Base-by-base conservation (phyloP, 441 rosid species). In the Euphorbia schlechtendalii region DNA sequence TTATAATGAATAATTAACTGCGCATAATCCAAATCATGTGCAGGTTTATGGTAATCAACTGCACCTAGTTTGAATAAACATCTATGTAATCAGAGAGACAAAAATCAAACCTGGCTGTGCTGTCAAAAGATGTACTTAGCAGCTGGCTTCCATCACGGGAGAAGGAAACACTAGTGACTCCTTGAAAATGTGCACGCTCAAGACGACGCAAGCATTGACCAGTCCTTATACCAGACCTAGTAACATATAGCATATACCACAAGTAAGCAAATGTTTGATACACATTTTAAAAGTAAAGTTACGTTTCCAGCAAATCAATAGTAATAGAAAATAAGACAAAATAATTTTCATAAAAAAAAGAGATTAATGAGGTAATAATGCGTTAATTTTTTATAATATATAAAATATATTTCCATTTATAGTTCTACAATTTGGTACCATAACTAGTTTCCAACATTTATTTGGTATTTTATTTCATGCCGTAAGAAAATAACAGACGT, bases 71-170 rank as follows among this genome's bases (percentile, higher is more conserved):
- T 25, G 54, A 64, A 45, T 24, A 28, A 59, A 1, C 58, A 41
- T 32, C 32, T 24, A 41, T n/a, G 3, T 52, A 40, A 36, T 38
- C 12, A 45, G 30, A 46, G 27, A 65, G 20, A 40, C 40, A 27
- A 51, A 12, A 32, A 69, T 36, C 20, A 38, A 62, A 90, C 96
- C 98, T 90, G 71, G 98, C 96, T 41, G 97, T 87, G 72, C 76
- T 77, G 72, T 96, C 99, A 79, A 96, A 90, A 63, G 99, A 96
- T 69, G 98, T 78, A 74, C 96, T 90, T 49, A 92, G 83, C 66
- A 96, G 77, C 76, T 95, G 99, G 73, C 86, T 92, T 71, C 99
- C 98, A 83, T 92, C 99, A 59, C 98, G 88, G 55, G 99, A 96
- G 75, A 96, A 96, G 69, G 81, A 67, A 69, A 95, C 82, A 81